Evolutionary conservation across 352 stramenopile species (phyloP), one percentile per base, ranked within the genome.

Genomic region (Phytopythium oedochilum): DNA sequence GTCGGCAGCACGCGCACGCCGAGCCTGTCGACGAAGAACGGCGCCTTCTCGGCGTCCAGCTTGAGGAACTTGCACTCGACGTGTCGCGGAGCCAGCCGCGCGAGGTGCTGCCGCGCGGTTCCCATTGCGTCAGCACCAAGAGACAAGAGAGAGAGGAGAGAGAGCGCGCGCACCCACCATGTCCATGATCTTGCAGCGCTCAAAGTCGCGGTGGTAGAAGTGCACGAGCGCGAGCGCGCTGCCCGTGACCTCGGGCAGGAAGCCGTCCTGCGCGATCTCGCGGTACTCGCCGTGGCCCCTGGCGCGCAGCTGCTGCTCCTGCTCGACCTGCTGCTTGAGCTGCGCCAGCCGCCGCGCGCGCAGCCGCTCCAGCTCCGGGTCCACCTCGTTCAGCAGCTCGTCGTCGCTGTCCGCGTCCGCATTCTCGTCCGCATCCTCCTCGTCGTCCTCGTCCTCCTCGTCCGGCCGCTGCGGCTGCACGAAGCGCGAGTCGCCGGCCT

Each of bases 181-280:
- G 70, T 99, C 94, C 92, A 99, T 98, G 64, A 99, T 95, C 73
- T 98, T 98, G 76, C 94, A 99, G 25, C 88, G 78, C 71, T 98
- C 88, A 76, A 99, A 99, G 58, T 99, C 96, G 29, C 94, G 82
- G 69, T 99, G 96, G 75, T 97, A 99, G 56, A 98, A 98, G 58
- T 98, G 94, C 34, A 98, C 84, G 3, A 97, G 78, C 32, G 85
- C 94, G 48, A 85, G 71, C 31, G 77, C 73, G 53, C 73, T 91
- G 11, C 64, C 70, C 14, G 94, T 98, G 8, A 97, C 96, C 73
- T 99, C 92, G 5, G 88, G 75, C 7, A 99, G 66, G 68, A 98
- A 98, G 61, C 97, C 96, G 68, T 98, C 95, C 70, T 99, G 93
- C 14, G 62, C 32, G 66, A 99, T 98, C 60, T 97, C 96, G 11